Evolutionary conservation across 805 yeast species (phyloP).

Genomic region (Kluyveromyces wickerhamii): DNA sequence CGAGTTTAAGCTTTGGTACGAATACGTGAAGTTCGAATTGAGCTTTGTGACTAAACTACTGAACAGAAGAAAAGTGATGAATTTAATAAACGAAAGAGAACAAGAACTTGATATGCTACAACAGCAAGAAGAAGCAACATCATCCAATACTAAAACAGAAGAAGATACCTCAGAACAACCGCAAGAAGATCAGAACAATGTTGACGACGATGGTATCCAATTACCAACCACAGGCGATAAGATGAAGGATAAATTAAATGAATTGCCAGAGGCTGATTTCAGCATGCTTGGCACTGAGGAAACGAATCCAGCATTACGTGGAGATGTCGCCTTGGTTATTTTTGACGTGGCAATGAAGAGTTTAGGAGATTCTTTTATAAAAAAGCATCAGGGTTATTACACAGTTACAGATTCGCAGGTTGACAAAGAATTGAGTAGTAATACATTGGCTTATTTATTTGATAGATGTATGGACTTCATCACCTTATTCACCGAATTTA

Average conservation of each 20-base stretch:
- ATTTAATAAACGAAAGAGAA: constrained; percentile 65
- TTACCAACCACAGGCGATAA: constrained; percentile 47
- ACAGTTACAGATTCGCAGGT: constrained; percentile 27
- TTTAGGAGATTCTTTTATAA: constrained; percentile 27
- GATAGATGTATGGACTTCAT: constrained; percentile 42
- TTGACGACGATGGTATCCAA: constrained; percentile 33
- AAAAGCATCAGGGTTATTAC: constrained; percentile 29
- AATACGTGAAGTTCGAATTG: constrained; percentile 82
- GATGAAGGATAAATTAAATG: constrained; percentile 54
- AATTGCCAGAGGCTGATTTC: constrained; percentile 81
- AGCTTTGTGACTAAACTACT: constrained; percentile 76
- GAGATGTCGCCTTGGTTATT: constrained; percentile 64
- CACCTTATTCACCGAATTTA: constrained; percentile 57
- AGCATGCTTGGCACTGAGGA: constrained; percentile 81
- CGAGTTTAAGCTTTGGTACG: constrained; percentile 65
- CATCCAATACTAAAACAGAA: constrained; percentile 11
- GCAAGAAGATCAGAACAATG: constrained; percentile 29
- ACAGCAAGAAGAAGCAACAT: constrained; percentile 23
- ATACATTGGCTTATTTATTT: constrained; percentile 28
- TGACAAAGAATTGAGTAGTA: constrained; percentile 24
- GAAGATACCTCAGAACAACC: constrained; percentile 18
- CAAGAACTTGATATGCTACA: constrained; percentile 44
- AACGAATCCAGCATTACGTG: constrained; percentile 68
- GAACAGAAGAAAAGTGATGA: constrained; percentile 75
- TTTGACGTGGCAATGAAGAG: constrained; percentile 58